Conservation (phyloP, 495 filamentous ascomycete species). For the Cercophora scortea region DNA sequence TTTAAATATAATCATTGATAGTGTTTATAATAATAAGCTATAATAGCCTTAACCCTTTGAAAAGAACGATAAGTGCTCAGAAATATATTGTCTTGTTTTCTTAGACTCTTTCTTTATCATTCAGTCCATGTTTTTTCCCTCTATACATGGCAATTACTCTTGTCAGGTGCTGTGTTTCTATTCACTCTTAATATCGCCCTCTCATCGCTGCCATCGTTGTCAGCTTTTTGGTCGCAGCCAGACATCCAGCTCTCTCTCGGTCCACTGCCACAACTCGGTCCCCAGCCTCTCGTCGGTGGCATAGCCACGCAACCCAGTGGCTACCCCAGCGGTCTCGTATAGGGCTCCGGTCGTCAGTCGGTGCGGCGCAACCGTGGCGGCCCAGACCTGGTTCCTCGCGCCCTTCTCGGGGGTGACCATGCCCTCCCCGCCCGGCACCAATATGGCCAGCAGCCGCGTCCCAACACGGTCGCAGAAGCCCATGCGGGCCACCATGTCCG, state of each 20-base stretch:
- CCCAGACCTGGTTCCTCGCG: conserved; percentile 14
- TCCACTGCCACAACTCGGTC: conserved; percentile 14
- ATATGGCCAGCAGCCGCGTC: background rate
- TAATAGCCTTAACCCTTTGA: too few species aligned
- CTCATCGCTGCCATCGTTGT: too few species aligned
- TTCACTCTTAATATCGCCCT: too few species aligned
- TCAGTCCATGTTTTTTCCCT: too few species aligned
- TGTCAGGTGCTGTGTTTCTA: too few species aligned
- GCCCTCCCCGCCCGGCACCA: background rate
- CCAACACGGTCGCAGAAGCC: background rate
- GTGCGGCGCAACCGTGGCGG: background rate
- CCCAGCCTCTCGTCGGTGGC: conserved; percentile 6
- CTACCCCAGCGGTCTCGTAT: conserved; percentile 12
- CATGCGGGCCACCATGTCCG: conserved; percentile 7
- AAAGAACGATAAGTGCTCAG: too few species aligned
- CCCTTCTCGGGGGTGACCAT: conserved; percentile 8
- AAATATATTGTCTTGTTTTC: too few species aligned
- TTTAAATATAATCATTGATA: too few species aligned
- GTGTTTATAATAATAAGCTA: too few species aligned
- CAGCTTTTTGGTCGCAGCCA: background rate
- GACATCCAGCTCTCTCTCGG: background rate
- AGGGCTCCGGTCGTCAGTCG: conserved; percentile 3
- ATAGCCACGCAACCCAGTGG: background rate
- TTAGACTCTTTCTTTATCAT: too few species aligned
- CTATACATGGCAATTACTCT: too few species aligned